Conservation (phyloP, 2,329 filamentous ascomycete genomes). For the Diaporthe sp. region DNA sequence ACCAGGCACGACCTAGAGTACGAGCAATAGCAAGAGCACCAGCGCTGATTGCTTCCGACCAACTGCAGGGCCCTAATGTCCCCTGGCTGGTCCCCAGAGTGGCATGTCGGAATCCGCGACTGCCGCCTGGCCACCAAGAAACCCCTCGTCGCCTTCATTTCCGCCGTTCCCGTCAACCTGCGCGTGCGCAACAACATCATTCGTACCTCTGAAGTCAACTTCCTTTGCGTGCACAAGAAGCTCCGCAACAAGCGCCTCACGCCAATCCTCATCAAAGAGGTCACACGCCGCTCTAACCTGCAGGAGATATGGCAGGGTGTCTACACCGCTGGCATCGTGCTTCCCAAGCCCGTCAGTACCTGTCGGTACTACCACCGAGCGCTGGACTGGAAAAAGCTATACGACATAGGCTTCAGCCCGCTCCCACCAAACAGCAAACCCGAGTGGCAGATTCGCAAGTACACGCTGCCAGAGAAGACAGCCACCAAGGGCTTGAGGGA, state of each 20-base stretch:
- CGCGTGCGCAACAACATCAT: slow-evolving; percentile 83
- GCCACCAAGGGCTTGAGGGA: slow-evolving; percentile 80
- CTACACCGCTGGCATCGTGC: slow-evolving; percentile 91
- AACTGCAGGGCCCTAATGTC: slow-evolving; percentile 85
- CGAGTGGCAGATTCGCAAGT: slow-evolving; percentile 86
- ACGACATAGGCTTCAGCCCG: slow-evolving; percentile 94
- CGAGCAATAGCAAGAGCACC: neutral
- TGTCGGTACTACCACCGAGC: slow-evolving; percentile 96
- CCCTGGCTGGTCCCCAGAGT: slow-evolving; percentile 92
- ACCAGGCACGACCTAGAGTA: neutral
- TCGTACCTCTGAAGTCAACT: slow-evolving; percentile 93
- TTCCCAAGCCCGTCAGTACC: slow-evolving; percentile 92
- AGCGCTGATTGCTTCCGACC: slow-evolving; percentile 14
- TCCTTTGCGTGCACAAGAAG: slow-evolving; percentile 98
- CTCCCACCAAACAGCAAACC: slow-evolving; percentile 88
- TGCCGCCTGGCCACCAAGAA: slow-evolving; percentile 78
- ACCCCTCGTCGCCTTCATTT: slow-evolving; percentile 90
- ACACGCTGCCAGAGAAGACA: slow-evolving; percentile 82
- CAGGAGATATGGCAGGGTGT: slow-evolving; percentile 93
- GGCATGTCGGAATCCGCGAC: slow-evolving; percentile 94
- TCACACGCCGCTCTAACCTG: slow-evolving; percentile 91
- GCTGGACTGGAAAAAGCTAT: slow-evolving; percentile 95
- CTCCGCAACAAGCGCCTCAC: slow-evolving; percentile 92
- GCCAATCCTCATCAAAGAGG: slow-evolving; percentile 96
- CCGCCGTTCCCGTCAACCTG: slow-evolving; percentile 88